A percentile compares a stretch with the other conserved stretches of the same genome.
Evolutionary conservation across 1,284 basidiomycete genomes (phyloP).

Genomic region (Pascua sp.): DNA sequence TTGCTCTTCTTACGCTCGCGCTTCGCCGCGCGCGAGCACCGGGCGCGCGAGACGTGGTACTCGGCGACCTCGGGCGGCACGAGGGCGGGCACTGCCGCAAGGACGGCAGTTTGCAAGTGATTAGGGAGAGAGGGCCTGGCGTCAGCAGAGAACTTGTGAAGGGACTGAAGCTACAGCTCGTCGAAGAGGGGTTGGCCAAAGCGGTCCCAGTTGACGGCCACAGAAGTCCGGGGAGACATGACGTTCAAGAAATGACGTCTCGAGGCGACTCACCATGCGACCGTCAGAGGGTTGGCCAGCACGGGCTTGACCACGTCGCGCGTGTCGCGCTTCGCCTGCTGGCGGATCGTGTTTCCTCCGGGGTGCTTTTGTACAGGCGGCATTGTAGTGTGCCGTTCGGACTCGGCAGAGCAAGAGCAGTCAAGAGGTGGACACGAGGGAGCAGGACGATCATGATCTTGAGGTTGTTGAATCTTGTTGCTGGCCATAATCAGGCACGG

Average conservation of each 20-base stretch:
- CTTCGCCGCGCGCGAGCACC: constrained; percentile 34
- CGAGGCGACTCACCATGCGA: constrained; percentile 33
- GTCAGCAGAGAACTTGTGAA: not conserved
- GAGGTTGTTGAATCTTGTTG: too few relatives aligned
- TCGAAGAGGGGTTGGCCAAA: too few relatives aligned
- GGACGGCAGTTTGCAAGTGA: constrained; percentile 35
- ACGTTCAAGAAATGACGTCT: not conserved
- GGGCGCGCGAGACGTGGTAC: constrained; percentile 37
- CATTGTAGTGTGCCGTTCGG: constrained; percentile 5
- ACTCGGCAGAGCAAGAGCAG: too few relatives aligned
- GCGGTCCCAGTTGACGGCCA: too few relatives aligned
- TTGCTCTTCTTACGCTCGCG: not conserved
- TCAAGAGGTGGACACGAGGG: too few relatives aligned
- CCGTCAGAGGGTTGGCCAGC: constrained; percentile 37
- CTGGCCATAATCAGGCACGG: too few relatives aligned
- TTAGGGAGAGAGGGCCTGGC: constrained; percentile 40
- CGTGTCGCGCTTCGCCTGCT: constrained; percentile 12
- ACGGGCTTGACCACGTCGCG: constrained; percentile 18
- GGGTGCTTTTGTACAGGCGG: constrained; percentile 10
- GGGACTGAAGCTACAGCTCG: too few relatives aligned
- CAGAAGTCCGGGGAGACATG: not conserved
- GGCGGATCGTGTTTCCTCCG: constrained; percentile 16
- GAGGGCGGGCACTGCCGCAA: constrained; percentile 32
- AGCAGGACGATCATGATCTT: too few relatives aligned
- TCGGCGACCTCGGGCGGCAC: constrained; percentile 31